Percentiles rank a stretch among this genome's conserved stretches.
Evolutionary conservation across 768 basidiomycete genomes (phyloP).

Genomic region (Naganishia kalamii): DNA sequence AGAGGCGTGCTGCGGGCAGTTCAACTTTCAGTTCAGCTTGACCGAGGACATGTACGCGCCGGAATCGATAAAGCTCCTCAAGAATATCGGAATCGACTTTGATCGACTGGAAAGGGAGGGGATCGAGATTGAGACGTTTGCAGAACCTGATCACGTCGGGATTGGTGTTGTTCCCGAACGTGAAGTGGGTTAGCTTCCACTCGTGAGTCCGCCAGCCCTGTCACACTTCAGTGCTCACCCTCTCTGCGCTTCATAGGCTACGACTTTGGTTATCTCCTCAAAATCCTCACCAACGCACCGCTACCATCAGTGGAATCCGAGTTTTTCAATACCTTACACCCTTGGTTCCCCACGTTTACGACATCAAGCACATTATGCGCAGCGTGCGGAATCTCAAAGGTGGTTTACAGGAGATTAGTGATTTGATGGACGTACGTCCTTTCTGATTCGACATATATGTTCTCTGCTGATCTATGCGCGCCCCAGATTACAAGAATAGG

Average conservation of each 20-base stretch:
- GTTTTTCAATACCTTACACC: conserved; percentile 77
- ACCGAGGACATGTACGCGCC: conserved; percentile 97
- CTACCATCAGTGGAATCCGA: conserved; percentile 80
- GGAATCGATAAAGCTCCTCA: conserved; percentile 89
- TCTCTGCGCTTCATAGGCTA: conserved; percentile 70
- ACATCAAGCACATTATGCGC: conserved; percentile 95
- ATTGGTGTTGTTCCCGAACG: conserved; percentile 76
- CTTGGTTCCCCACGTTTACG: conserved; percentile 94
- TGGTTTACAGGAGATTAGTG: conserved; percentile 86
- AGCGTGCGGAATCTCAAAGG: conserved; percentile 74
- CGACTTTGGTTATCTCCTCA: conserved; percentile 98
- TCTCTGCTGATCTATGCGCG: neutral
- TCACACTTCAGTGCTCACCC: no score
- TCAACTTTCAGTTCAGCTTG: conserved; percentile 91
- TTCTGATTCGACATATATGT: neutral
- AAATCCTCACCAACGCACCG: conserved; percentile 70
- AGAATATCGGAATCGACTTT: conserved; percentile 93
- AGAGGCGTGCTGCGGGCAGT: conserved; percentile 86
- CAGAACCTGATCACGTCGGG: conserved; percentile 94
- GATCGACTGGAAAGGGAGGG: conserved; percentile 86
- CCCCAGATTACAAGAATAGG: conserved; percentile 78
- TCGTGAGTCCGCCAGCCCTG: conserved; percentile 72
- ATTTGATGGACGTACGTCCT: conserved; percentile 79
- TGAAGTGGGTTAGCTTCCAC: conserved; percentile 96
- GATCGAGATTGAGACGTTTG: conserved; percentile 87